Conservation (phyloP, 805 yeast genomes). For the Hanseniaspora singularis region DNA sequence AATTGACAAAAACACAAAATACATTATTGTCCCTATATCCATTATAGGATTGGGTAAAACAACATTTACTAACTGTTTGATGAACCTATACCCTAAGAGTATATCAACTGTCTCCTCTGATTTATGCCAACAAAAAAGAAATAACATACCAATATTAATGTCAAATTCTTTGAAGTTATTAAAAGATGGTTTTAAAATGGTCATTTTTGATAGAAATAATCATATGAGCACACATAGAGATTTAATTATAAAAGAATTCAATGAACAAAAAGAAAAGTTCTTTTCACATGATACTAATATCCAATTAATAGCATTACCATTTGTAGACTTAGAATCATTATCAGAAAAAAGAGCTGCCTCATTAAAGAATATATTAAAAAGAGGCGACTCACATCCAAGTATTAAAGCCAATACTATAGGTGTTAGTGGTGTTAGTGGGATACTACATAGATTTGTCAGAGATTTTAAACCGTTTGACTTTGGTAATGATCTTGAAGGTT, state of each 20-base stretch:
- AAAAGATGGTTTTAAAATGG: slow-evolving; percentile 32
- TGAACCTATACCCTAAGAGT: slow-evolving; percentile 37
- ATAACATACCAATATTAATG: slow-evolving; percentile 39
- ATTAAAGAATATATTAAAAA: slow-evolving; percentile 40
- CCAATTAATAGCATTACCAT: slow-evolving; percentile 47
- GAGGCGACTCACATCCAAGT: slow-evolving; percentile 87
- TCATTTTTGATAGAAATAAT: slow-evolving; percentile 74
- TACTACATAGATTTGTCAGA: slow-evolving; percentile 62
- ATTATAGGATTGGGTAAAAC: slow-evolving; percentile 95
- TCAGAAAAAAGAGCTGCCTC: slow-evolving; percentile 42
- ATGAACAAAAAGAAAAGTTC: slow-evolving; percentile 33
- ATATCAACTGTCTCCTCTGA: slow-evolving; percentile 66
- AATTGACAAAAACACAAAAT: slow-evolving; percentile 35
- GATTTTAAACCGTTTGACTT: slow-evolving; percentile 62
- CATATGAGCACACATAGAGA: slow-evolving; percentile 58
- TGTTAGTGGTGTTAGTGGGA: slow-evolving; percentile 38
- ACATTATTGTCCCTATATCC: slow-evolving; percentile 68
- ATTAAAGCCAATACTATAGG: slow-evolving; percentile 45
- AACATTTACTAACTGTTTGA: slow-evolving; percentile 55
- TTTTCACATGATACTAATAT: slow-evolving; percentile 36
- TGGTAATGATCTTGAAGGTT: slow-evolving; percentile 41
- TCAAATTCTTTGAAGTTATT: slow-evolving; percentile 35
- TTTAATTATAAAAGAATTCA: slow-evolving; percentile 47
- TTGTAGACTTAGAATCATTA: slow-evolving; percentile 26
- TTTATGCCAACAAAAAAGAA: slow-evolving; percentile 52